These are phyloP conservation scores for Fusarium irregulare DNA, from an alignment of 2,329 filamentous ascomycete species.

Conservation along the genomic window DNA sequence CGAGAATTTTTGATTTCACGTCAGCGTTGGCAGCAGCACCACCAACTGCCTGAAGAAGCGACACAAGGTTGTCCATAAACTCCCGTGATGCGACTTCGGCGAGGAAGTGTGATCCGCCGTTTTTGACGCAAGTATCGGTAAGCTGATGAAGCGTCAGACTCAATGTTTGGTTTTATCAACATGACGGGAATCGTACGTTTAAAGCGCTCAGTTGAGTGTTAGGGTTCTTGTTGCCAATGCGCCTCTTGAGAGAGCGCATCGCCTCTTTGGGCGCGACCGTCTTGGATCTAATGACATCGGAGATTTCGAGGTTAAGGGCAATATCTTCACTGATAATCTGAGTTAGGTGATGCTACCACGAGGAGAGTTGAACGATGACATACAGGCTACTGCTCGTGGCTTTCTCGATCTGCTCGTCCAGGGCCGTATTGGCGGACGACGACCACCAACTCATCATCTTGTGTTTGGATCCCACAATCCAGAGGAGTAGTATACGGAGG, in stretches of 20 bases:
- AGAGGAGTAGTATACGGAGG: neutral
- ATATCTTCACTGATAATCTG: constrained; percentile 81
- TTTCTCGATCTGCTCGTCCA: constrained; percentile 97
- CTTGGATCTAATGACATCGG: constrained; percentile 96
- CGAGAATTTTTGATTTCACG: constrained; percentile 89
- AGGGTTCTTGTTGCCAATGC: constrained; percentile 97
- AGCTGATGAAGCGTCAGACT: constrained; percentile 63
- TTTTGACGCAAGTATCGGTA: constrained; percentile 98
- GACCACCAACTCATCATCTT: constrained; percentile 95
- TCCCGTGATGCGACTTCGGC: constrained; percentile 95
- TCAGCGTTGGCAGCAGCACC: constrained; percentile 81
- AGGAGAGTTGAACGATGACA: constrained; percentile 27
- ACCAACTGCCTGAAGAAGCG: constrained; percentile 84
- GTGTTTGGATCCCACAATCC: constrained; percentile 29
- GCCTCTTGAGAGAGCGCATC: constrained; percentile 93
- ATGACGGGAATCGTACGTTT: constrained; percentile 68
- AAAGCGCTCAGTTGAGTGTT: constrained; percentile 96
- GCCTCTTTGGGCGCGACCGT: constrained; percentile 97
- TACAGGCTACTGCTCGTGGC: constrained; percentile 95
- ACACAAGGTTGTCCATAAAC: constrained; percentile 97
- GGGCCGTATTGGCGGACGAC: constrained; percentile 85
- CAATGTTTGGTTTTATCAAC: neutral
- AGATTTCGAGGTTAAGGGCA: constrained; percentile 96
- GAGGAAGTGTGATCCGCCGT: constrained; percentile 95
- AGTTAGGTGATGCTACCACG: constrained; percentile 20